A percentile compares a stretch with the other conserved stretches of the same genome.
Conservation (phyloP, 768 basidiomycete genomes). For the Lactarius deliciosus region DNA sequence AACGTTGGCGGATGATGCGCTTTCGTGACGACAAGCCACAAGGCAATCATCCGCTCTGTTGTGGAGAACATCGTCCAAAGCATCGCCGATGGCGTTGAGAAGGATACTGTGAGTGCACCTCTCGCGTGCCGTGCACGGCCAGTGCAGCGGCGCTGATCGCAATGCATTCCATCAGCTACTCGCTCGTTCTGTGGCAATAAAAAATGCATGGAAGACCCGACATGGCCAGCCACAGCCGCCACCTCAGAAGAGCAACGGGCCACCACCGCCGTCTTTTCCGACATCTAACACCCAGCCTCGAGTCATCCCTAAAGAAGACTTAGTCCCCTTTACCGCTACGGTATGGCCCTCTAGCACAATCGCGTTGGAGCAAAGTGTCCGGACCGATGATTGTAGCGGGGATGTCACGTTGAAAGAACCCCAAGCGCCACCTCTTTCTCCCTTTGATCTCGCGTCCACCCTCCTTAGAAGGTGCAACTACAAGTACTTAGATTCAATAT, state of each 20-base stretch:
- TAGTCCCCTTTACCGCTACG: slow-evolving; percentile 43
- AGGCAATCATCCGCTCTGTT: slow-evolving; percentile 81
- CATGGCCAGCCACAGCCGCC: slow-evolving; percentile 36
- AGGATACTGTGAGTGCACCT: slow-evolving; percentile 62
- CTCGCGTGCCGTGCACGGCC: neutral
- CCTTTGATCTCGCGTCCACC: neutral
- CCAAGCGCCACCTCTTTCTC: slow-evolving; percentile 6
- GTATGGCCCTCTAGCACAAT: slow-evolving; percentile 64
- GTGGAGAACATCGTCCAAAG: slow-evolving; percentile 88
- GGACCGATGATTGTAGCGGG: slow-evolving; percentile 63
- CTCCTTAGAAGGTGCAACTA: neutral
- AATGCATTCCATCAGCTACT: slow-evolving; percentile 52
- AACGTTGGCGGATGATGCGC: slow-evolving; percentile 86
- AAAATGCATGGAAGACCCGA: slow-evolving; percentile 73
- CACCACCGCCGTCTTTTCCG: slow-evolving; percentile 25
- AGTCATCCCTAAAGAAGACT: slow-evolving; percentile 14
- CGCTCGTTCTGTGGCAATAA: slow-evolving; percentile 59
- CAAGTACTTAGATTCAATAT: neutral
- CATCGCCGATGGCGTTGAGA: slow-evolving; percentile 93
- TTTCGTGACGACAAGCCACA: slow-evolving; percentile 93
- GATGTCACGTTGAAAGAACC: slow-evolving; percentile 56
- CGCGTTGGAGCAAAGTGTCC: slow-evolving; percentile 72
- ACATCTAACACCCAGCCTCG: slow-evolving; percentile 31
- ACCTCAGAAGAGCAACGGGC: slow-evolving; percentile 31
- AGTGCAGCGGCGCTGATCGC: neutral